Base-by-base conservation (phyloP, 495 filamentous ascomycete genomes). In the Penicillium lagena region DNA sequence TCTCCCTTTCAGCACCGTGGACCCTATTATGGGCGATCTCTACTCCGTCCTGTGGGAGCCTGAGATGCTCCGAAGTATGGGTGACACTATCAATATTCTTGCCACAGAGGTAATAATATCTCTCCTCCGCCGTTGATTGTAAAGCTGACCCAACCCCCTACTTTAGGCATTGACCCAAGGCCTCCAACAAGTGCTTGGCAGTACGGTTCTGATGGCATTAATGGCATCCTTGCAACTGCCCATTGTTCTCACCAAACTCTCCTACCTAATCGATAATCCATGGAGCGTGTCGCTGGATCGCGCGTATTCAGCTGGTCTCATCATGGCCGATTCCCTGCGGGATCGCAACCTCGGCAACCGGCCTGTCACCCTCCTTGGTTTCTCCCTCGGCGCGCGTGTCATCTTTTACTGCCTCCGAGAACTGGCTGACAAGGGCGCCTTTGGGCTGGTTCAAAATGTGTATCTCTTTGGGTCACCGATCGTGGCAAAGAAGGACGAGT, bases 11-110 rank as follows among this genome's bases (percentile, higher is more conserved):
- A 95, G 88, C 67, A 99, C 93, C 2, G 83, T 99, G 4, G 90
- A 97, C 63, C 90, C 93, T 0, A 80, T 96, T 46, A 97, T 99
- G 93, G 93, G 93, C 29, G 93, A 99, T 68, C 79, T 99, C 14
- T 99, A 97, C 66, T 97, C 94, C 0, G 82, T 99, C 8, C 72
- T 91, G 42, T 99, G 94, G 94, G 93, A 99, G 63, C 94, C 93
- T 4, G 93, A 99, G 52, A 95, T 99, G 90, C 76, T 99, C 50
- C 85, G 79, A 37, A 93, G 86, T 58, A 97, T 96, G 87, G 93
- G 93, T 74, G 85, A 89, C 43, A 99, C 93, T 15, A 97, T 99
- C 53, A 95, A 96, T 52, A 96, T 99, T 62, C 74, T 99, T 37
- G 93, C 94, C 43, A 96, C 94, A 34, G 93, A 99, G 81, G 89